These are phyloP conservation scores for Mallotus repandus DNA, from an alignment of 441 rosid species.

Conservation along the genomic window DNA sequence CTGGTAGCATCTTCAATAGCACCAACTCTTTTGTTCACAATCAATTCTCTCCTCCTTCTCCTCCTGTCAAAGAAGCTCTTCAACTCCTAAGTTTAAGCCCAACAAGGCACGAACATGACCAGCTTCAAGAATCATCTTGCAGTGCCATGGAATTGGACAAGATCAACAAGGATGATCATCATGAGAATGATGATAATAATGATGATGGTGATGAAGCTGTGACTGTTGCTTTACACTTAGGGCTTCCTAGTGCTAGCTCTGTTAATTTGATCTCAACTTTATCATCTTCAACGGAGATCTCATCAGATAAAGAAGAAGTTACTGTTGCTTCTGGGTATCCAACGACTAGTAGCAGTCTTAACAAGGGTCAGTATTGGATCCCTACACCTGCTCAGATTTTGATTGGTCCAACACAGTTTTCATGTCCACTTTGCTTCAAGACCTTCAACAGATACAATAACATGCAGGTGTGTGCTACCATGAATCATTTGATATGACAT, in stretches of 20 bases:
- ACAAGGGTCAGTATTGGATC: conserved; percentile 84
- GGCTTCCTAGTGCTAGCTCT: conserved; percentile 49
- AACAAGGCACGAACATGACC: conserved; percentile 33
- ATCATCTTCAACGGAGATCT: conserved; percentile 34
- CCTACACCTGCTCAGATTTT: conserved; percentile 83
- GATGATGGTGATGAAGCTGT: conserved; percentile 34
- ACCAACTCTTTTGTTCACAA: conserved; percentile 21
- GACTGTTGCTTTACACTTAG: conserved; percentile 64
- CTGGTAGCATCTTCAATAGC: conserved; percentile 17
- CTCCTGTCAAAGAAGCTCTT: conserved; percentile 66
- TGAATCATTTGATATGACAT: background rate
- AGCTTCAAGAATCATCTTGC: conserved; percentile 19
- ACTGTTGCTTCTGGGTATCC: conserved; percentile 30
- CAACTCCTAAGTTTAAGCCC: conserved; percentile 72
- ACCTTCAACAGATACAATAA: conserved; percentile 87
- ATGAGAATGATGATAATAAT: conserved; percentile 9
- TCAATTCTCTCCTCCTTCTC: conserved; percentile 44
- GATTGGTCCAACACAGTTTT: conserved; percentile 79
- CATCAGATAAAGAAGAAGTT: conserved; percentile 40
- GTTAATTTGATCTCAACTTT: conserved; percentile 39
- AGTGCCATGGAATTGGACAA: conserved; percentile 44
- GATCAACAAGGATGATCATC: conserved; percentile 27
- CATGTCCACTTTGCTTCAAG: conserved; percentile 87
- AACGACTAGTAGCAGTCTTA: conserved; percentile 32
- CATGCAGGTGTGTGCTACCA: conserved; percentile 64